These are phyloP conservation scores for Rhodotorula sp. DNA, from an alignment of 1,284 basidiomycete genomes.

Conservation along the genomic window DNA sequence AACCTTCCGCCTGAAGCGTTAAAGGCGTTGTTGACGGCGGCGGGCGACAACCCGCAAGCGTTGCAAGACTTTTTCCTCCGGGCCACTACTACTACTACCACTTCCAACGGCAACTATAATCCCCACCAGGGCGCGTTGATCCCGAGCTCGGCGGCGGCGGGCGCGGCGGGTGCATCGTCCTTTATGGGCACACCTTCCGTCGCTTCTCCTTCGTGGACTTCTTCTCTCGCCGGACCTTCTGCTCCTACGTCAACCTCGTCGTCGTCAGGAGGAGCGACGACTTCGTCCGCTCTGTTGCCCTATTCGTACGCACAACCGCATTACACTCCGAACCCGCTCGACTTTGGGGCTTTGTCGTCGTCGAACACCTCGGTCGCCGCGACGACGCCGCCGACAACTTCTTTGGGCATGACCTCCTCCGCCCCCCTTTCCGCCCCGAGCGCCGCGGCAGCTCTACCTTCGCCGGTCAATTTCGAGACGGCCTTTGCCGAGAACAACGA, in stretches of 20 bases:
- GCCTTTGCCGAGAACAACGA: constrained; percentile 17
- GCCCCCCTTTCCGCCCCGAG: constrained; percentile 1
- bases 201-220: background rate
- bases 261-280: background rate
- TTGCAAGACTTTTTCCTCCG: constrained; percentile 17
- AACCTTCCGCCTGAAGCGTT: constrained; percentile 24
- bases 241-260: background rate
- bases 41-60: constrained; percentile 15
- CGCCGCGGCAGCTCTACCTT: background rate
- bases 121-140: no score
- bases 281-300: constrained; percentile 12
- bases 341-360: background rate
- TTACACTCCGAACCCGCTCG: constrained; percentile 6
- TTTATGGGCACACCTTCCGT: background rate
- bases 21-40: constrained; percentile 11
- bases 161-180: no score
- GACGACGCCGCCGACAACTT: no score
- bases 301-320: background rate
- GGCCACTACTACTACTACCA: background rate
- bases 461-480: constrained; percentile 2
- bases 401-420: background rate
- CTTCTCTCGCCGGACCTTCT: background rate
- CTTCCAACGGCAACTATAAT: background rate
- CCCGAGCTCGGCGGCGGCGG: no score
- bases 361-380: background rate